These are phyloP conservation scores for Cladobotryum protrusum DNA, from an alignment of 2,329 filamentous ascomycete species.

Conservation along the genomic window DNA sequence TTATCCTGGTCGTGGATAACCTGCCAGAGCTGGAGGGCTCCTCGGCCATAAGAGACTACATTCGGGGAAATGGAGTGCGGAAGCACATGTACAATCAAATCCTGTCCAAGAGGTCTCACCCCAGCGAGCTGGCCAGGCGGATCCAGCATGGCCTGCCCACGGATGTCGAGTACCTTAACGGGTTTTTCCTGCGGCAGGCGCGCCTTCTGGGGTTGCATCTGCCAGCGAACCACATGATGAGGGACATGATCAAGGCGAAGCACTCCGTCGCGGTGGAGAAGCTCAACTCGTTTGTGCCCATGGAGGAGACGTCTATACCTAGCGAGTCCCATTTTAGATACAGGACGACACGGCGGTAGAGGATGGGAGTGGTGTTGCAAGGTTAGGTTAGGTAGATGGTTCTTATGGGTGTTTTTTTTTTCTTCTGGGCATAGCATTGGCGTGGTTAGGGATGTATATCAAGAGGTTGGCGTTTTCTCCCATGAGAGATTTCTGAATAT, in stretches of 20 bases:
- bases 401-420: not conserved
- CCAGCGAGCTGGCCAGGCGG: constrained; percentile 62
- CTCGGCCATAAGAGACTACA: constrained; percentile 48
- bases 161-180: constrained; percentile 81
- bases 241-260: constrained; percentile 69
- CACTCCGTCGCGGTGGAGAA: constrained; percentile 29
- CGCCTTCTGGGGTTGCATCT: constrained; percentile 66
- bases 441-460: not conserved
- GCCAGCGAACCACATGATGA: constrained; percentile 65
- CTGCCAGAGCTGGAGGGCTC: constrained; percentile 68
- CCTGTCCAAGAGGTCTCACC: constrained; percentile 39
- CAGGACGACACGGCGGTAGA: constrained; percentile 10
- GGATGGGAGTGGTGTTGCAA: not conserved
- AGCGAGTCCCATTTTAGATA: constrained; percentile 20
- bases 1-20: constrained; percentile 61
- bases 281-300: constrained; percentile 26
- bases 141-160: constrained; percentile 56
- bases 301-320: constrained; percentile 30
- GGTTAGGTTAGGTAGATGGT: not conserved
- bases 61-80: constrained; percentile 56
- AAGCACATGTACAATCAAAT: constrained; percentile 43
- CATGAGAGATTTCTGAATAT: not conserved
- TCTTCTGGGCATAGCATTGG: constrained; percentile 9
- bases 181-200: constrained; percentile 74
- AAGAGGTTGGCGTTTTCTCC: not conserved